Percentiles rank a stretch among this genome's conserved stretches.
Conservation (phyloP, 2,329 filamentous ascomycete species). For the Claviceps citrina region DNA sequence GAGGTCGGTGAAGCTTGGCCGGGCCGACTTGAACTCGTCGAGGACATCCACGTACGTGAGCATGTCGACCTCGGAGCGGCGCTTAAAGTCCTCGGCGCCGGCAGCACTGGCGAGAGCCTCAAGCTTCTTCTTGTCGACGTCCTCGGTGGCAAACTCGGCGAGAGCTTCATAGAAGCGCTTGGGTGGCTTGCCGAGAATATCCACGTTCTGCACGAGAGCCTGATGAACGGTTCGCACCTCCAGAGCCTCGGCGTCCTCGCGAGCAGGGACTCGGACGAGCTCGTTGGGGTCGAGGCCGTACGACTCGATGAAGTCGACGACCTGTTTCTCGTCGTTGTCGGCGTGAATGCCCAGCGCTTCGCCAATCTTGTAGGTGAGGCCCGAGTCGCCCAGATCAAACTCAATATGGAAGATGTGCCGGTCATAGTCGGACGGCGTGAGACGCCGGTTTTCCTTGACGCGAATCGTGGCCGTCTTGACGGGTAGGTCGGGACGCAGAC, state of each 20-base stretch:
- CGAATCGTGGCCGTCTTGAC: slow-evolving; percentile 76
- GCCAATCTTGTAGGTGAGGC: slow-evolving; percentile 89
- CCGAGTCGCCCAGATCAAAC: slow-evolving; percentile 84
- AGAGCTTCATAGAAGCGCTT: slow-evolving; percentile 96
- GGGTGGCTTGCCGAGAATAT: slow-evolving; percentile 90
- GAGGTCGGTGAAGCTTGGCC: slow-evolving; percentile 76
- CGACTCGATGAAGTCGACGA: slow-evolving; percentile 73
- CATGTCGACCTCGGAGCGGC: slow-evolving; percentile 77
- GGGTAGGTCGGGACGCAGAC: slow-evolving; percentile 69
- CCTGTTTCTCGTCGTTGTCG: slow-evolving; percentile 70
- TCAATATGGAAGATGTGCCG: slow-evolving; percentile 99
- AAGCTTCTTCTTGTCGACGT: slow-evolving; percentile 68
- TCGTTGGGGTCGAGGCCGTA: slow-evolving; percentile 75
- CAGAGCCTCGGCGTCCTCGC: slow-evolving; percentile 56
- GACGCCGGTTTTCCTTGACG: slow-evolving; percentile 87
- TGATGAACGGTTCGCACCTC: slow-evolving; percentile 91
- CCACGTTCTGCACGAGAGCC: slow-evolving; percentile 77
- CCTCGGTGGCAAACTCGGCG: slow-evolving; percentile 70
- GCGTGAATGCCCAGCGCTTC: slow-evolving; percentile 94
- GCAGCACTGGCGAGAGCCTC: slow-evolving; percentile 60
- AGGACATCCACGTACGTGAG: slow-evolving; percentile 83
- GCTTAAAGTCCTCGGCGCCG: slow-evolving; percentile 82
- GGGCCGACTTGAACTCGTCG: slow-evolving; percentile 77
- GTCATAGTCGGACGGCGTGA: slow-evolving; percentile 79
- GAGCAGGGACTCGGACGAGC: slow-evolving; percentile 79